Evolutionary conservation across 257 asterid species (phyloP).

Genomic region (Forsythia suspensa): DNA sequence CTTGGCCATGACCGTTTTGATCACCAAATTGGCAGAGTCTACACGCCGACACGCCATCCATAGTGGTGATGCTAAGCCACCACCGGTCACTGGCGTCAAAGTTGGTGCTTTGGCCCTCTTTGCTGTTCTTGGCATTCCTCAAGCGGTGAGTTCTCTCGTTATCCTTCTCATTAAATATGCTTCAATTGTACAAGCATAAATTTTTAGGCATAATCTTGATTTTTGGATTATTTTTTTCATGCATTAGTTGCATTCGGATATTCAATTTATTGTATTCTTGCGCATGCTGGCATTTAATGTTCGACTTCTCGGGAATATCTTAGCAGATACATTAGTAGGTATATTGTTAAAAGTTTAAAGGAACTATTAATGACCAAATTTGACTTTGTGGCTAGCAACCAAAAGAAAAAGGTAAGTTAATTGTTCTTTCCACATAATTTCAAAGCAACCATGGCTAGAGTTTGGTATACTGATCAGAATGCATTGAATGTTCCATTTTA

Average conservation of each 20-base stretch:
- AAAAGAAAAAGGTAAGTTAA: not conserved
- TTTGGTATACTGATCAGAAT: not conserved
- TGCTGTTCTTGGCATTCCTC: constrained; percentile 77
- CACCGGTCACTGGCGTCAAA: constrained; percentile 61
- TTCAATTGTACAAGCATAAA: not conserved
- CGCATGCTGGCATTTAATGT: not conserved
- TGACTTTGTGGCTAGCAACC: not conserved
- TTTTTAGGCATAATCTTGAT: not conserved
- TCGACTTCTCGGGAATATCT: not conserved
- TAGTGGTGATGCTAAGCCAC: constrained; percentile 31
- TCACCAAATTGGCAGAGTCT: constrained; percentile 63
- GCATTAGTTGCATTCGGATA: not conserved
- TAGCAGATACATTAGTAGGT: not conserved
- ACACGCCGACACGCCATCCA: constrained; percentile 28
- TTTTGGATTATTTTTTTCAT: not conserved
- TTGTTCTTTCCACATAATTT: not conserved
- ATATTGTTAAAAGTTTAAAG: not conserved
- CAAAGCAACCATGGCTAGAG: not conserved
- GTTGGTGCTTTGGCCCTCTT: constrained; percentile 67
- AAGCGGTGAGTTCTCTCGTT: constrained; percentile 50
- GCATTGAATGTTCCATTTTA: not conserved
- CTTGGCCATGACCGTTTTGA: constrained; percentile 60
- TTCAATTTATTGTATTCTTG: not conserved
- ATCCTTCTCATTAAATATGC: not conserved
- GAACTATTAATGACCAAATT: not conserved